A percentile compares a stretch with the other conserved stretches of the same genome.
phyloP scores from a whole-genome alignment of 2,329 filamentous ascomycete genomes.

The Talaromyces sp. region DNA sequence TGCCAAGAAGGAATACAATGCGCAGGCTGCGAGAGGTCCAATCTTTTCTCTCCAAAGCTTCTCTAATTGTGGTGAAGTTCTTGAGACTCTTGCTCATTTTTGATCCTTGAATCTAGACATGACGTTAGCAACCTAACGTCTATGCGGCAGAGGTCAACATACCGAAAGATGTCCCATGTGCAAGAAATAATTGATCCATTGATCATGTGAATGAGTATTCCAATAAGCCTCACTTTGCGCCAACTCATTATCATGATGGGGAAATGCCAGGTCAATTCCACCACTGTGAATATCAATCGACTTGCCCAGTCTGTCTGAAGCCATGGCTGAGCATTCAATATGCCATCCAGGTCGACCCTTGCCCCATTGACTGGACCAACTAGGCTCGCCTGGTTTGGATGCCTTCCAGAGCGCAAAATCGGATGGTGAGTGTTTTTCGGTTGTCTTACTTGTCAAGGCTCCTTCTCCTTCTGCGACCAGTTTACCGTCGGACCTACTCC shows the following conservation, averaged over 20 bases:
- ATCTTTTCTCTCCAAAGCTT: conserved; percentile 65
- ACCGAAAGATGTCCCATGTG: conserved; percentile 84
- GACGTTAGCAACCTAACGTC: background rate
- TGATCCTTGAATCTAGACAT: conserved; percentile 65
- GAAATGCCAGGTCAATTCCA: conserved; percentile 85
- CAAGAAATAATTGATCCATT: conserved; percentile 94
- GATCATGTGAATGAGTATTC: conserved; percentile 48
- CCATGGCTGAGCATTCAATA: conserved; percentile 96
- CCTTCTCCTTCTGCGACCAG: conserved; percentile 88
- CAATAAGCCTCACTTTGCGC: conserved; percentile 89
- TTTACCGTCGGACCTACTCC: conserved; percentile 77
- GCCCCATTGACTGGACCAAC: conserved; percentile 86
- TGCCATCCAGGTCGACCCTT: conserved; percentile 90
- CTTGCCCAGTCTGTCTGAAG: conserved; percentile 77
- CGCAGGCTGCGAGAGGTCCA: conserved; percentile 79
- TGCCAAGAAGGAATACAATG: conserved; percentile 80
- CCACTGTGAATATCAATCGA: conserved; percentile 92
- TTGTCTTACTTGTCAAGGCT: conserved; percentile 59
- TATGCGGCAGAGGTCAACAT: background rate
- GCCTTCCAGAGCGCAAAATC: conserved; percentile 96
- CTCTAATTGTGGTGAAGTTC: conserved; percentile 90
- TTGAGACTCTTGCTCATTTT: conserved; percentile 97
- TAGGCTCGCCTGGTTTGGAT: conserved; percentile 86
- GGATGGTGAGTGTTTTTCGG: conserved; percentile 68
- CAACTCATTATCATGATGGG: conserved; percentile 89